Conservation (phyloP, 306 rosid species). For the Trifolium dubium region DNA sequence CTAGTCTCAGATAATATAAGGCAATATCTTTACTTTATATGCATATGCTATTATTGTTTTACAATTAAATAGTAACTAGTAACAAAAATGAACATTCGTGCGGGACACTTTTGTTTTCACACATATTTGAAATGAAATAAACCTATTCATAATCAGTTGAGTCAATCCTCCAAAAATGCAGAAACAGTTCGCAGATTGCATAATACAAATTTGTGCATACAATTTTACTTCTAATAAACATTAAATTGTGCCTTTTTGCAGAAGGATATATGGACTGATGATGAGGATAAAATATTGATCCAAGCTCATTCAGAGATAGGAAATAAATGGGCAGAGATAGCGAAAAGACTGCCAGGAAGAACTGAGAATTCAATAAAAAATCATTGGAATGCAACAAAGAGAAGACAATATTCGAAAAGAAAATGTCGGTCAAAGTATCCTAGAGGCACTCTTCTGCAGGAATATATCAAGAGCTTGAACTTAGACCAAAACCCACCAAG, state of each 20-base stretch:
- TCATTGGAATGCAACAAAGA: conserved; percentile 97
- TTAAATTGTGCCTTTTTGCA: conserved; percentile 44
- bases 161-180: background rate
- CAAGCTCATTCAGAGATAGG: conserved; percentile 82
- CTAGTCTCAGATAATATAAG: background rate
- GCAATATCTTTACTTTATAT: background rate
- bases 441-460: conserved; percentile 72
- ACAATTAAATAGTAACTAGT: background rate
- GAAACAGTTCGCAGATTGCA: background rate
- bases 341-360: conserved; percentile 85
- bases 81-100: background rate
- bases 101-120: background rate
- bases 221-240: too few relatives aligned
- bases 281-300: conserved; percentile 80
- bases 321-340: conserved; percentile 98
- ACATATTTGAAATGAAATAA: background rate
- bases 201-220: background rate
- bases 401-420: conserved; percentile 87
- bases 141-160: background rate
- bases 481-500: conserved; percentile 52
- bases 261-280: conserved; percentile 94
- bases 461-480: conserved; percentile 83
- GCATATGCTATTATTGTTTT: background rate
- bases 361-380: conserved; percentile 95
- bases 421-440: conserved; percentile 82